Evolutionary conservation across 306 rosid species (phyloP).

Genomic region (Glycine soja): DNA sequence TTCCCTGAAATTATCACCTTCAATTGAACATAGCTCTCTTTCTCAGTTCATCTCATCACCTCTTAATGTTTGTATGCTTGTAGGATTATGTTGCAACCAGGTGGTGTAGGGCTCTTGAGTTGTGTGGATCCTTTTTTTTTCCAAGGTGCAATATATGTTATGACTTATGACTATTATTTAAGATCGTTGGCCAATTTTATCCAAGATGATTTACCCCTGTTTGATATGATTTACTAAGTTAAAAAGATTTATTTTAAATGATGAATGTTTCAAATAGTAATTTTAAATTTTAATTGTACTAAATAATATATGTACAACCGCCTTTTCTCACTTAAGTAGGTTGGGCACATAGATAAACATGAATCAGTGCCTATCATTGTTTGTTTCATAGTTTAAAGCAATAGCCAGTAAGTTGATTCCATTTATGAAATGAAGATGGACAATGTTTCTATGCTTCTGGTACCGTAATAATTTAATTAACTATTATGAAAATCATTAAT

Average conservation of each 20-base stretch:
- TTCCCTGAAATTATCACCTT: constrained; percentile 27
- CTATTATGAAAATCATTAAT: too few relatives aligned
- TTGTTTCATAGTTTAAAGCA: constrained; percentile 24
- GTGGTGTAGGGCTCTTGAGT: constrained; percentile 99
- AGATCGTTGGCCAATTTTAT: constrained; percentile 29
- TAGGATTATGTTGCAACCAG: constrained; percentile 99
- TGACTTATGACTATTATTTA: constrained; percentile 1
- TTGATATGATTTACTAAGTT: background rate
- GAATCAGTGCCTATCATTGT: background rate
- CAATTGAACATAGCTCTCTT: constrained; percentile 23
- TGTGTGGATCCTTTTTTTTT: constrained; percentile 98
- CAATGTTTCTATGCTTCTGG: constrained; percentile 3
- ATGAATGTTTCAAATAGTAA: background rate
- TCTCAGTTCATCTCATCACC: constrained; percentile 22
- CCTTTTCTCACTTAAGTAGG: background rate
- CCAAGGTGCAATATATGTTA: constrained; percentile 70
- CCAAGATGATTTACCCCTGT: background rate
- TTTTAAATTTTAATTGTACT: background rate
- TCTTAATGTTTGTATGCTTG: constrained; percentile 45
- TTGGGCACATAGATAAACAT: background rate
- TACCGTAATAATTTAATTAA: constrained; percentile 13
- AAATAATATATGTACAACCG: background rate
- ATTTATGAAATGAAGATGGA: constrained; percentile 39
- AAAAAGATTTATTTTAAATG: background rate
- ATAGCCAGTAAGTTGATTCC: constrained; percentile 5